Conservation (phyloP, 164 flowering plant genomes). For the Kingdonia uniflora region DNA sequence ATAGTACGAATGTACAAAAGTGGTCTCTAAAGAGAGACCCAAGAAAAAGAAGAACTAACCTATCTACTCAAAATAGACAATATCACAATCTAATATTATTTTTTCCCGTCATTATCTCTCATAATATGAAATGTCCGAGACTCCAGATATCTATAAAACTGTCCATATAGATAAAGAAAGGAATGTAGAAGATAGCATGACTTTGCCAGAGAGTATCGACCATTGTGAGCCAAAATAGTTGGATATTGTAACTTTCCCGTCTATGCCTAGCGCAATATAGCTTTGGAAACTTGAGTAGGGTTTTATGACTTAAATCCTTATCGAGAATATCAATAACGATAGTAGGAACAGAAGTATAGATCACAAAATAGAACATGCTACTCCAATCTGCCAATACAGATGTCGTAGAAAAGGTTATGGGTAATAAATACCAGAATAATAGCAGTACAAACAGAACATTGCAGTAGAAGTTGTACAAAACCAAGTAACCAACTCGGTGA, state of each 20-base stretch:
- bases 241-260: slow-evolving; percentile 72
- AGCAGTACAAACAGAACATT: no score
- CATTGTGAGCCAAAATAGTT: slow-evolving; percentile 86
- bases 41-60: no score
- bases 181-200: slow-evolving; percentile 69
- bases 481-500: no score
- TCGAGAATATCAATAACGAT: slow-evolving; percentile 82
- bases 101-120: no score
- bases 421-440: no score
- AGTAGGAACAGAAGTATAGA: slow-evolving; percentile 87
- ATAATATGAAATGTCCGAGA: no score
- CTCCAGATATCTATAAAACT: slow-evolving; percentile 87
- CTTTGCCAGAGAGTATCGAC: slow-evolving; percentile 94
- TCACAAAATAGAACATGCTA: slow-evolving; percentile 73
- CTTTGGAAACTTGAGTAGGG: slow-evolving; percentile 62
- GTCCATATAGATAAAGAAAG: slow-evolving; percentile 39
- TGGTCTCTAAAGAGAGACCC: no score
- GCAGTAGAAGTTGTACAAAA: no score
- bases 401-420: slow-evolving; percentile 7
- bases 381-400: slow-evolving; percentile 46
- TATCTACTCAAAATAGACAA: no score
- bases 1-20: no score
- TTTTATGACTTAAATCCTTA: slow-evolving; percentile 75
- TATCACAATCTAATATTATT: no score
- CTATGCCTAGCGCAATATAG: slow-evolving; percentile 82